A percentile compares a stretch with the other conserved stretches of the same genome.
phyloP scores from a whole-genome alignment of 2,329 filamentous ascomycete species.

The Talaromyces amestolkiae region DNA sequence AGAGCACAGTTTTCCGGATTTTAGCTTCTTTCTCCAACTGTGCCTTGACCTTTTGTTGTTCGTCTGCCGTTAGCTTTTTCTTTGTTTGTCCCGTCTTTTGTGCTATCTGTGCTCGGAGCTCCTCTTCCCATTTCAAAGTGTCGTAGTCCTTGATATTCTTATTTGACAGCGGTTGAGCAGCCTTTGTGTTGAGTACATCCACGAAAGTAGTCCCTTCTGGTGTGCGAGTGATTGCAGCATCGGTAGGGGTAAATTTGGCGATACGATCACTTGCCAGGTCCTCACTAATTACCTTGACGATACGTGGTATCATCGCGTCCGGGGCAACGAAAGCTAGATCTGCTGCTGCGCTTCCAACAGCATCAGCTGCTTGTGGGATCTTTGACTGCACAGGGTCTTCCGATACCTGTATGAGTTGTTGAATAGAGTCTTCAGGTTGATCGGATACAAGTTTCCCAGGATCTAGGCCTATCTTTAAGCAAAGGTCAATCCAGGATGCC shows the following conservation, averaged over 20 bases:
- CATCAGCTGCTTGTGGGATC: slow-evolving; percentile 51
- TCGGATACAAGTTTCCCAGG: slow-evolving; percentile 73
- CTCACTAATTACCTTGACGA: slow-evolving; percentile 69
- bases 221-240: slow-evolving; percentile 89
- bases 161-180: slow-evolving; percentile 65
- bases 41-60: slow-evolving; percentile 83
- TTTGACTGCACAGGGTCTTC: slow-evolving; percentile 44
- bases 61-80: slow-evolving; percentile 86
- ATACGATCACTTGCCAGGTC: slow-evolving; percentile 73
- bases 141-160: slow-evolving; percentile 96
- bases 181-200: slow-evolving; percentile 84
- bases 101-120: slow-evolving; percentile 81
- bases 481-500: slow-evolving; percentile 84
- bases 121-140: slow-evolving; percentile 94
- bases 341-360: slow-evolving; percentile 79
- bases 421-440: slow-evolving; percentile 63
- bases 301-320: slow-evolving; percentile 69
- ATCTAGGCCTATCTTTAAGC: slow-evolving; percentile 74
- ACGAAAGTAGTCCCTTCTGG: slow-evolving; percentile 85
- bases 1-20: slow-evolving; percentile 71
- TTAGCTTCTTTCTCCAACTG: slow-evolving; percentile 83
- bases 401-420: slow-evolving; percentile 60
- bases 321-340: slow-evolving; percentile 94
- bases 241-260: slow-evolving; percentile 72
- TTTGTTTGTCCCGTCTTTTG: slow-evolving; percentile 81